These are phyloP conservation scores for Pseudogymnoascus sp. DNA, from an alignment of 2,329 filamentous ascomycete species.

Conservation along the genomic window DNA sequence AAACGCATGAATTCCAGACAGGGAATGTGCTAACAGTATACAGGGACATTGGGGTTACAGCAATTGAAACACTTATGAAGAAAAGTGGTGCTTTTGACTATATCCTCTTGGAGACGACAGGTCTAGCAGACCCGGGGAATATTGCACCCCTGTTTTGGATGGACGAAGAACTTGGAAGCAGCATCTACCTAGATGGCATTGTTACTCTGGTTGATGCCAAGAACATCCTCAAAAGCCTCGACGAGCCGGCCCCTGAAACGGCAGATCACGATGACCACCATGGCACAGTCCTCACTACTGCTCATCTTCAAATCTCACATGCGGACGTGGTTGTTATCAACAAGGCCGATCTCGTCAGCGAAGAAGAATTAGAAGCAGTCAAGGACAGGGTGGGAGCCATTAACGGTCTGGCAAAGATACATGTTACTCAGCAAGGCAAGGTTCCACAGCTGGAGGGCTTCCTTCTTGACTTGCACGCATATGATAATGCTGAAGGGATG, in stretches of 20 bases:
- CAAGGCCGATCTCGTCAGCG: constrained; percentile 76
- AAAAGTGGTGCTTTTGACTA: constrained; percentile 93
- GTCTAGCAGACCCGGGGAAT: constrained; percentile 89
- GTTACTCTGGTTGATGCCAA: constrained; percentile 93
- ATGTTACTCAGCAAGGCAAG: constrained; percentile 70
- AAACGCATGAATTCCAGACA: background rate
- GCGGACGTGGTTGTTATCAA: constrained; percentile 94
- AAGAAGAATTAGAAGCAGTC: constrained; percentile 61
- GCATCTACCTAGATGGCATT: constrained; percentile 93
- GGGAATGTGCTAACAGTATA: constrained; percentile 12
- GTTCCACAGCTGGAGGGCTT: constrained; percentile 80
- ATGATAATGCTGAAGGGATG: constrained; percentile 65
- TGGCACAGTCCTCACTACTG: constrained; percentile 74
- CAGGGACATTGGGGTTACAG: constrained; percentile 85
- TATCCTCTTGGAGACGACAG: constrained; percentile 93
- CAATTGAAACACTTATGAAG: constrained; percentile 93
- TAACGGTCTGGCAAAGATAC: constrained; percentile 79
- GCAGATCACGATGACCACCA: constrained; percentile 43
- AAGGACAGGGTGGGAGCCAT: constrained; percentile 69
- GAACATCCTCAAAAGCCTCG: constrained; percentile 75
- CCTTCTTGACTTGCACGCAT: constrained; percentile 84
- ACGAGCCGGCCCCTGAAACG: constrained; percentile 56
- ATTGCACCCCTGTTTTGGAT: constrained; percentile 96
- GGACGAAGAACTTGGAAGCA: constrained; percentile 88
- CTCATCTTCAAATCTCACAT: constrained; percentile 93